Conservation (phyloP, 495 filamentous ascomycete species). For the Aspergillus steynii region DNA sequence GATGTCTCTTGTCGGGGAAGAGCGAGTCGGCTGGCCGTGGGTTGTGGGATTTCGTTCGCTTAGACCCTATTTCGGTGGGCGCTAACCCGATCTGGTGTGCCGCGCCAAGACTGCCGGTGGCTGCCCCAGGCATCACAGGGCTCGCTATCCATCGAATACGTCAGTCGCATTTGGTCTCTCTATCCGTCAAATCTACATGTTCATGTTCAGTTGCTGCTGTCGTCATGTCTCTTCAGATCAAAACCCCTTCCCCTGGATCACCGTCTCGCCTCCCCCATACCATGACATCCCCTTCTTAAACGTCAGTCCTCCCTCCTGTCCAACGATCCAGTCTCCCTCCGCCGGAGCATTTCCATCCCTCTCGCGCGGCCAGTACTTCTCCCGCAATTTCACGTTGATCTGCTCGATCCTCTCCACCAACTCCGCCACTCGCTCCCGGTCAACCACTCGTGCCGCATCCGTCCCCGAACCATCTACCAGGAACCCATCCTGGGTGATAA, state of each 20-base stretch:
- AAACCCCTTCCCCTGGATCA: constrained; percentile 60
- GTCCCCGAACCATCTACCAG: constrained; percentile 31
- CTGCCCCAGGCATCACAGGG: constrained; percentile 26
- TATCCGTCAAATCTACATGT: background rate
- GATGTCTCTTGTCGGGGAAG: constrained; percentile 50
- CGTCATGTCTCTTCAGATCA: background rate
- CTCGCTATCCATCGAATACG: constrained; percentile 4
- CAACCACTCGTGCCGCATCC: constrained; percentile 22
- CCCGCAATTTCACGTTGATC: constrained; percentile 70
- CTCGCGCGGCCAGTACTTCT: constrained; percentile 61
- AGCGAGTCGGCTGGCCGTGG: constrained; percentile 37
- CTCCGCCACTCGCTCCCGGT: constrained; percentile 48
- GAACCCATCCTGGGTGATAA: constrained; percentile 58
- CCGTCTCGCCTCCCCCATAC: constrained; percentile 77
- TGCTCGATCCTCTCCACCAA: constrained; percentile 70
- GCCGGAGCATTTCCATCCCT: background rate
- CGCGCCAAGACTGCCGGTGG: constrained; percentile 16
- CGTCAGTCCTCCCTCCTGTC: constrained; percentile 74
- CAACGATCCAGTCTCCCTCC: constrained; percentile 50
- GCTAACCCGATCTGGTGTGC: constrained; percentile 34
- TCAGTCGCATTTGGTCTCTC: background rate
- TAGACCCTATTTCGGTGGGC: constrained; percentile 45
- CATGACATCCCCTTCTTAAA: constrained; percentile 69
- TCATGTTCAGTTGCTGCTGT: constrained; percentile 2
- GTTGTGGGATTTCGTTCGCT: constrained; percentile 54